These are phyloP conservation scores for Astragalus membranaceus DNA, from an alignment of 306 rosid genomes.

Conservation along the genomic window DNA sequence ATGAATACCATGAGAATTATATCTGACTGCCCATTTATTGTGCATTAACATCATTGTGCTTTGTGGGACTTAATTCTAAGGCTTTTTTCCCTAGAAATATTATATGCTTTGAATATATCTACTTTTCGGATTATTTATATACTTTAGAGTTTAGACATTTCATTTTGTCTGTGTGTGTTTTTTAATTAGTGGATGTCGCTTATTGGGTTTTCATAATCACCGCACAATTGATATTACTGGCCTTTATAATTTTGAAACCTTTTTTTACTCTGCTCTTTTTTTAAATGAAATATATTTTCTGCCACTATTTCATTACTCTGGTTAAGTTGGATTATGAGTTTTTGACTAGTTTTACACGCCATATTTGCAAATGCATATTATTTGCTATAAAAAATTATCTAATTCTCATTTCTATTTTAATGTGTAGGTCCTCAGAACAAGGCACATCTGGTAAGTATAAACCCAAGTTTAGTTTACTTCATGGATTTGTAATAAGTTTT, in stretches of 20 bases:
- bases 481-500: conserved; percentile 7
- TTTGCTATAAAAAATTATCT: conserved; percentile 1
- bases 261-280: neutral
- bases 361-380: neutral
- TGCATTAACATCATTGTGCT: conserved; percentile 9
- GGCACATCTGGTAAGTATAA: conserved; percentile 67
- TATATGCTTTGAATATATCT: neutral
- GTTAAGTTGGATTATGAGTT: conserved; percentile 2
- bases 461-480: neutral
- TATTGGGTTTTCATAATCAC: conserved; percentile 14
- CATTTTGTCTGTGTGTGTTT: neutral
- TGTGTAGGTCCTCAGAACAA: conserved; percentile 62
- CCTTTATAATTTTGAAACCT: neutral
- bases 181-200: neutral
- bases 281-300: neutral
- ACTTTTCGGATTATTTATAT: neutral
- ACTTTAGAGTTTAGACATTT: neutral
- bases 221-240: neutral
- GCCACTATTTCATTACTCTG: neutral
- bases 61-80: conserved; percentile 5
- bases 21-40: neutral
- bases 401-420: conserved; percentile 16
- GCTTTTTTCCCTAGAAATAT: neutral
- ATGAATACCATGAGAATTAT: conserved; percentile 8
- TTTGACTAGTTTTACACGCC: neutral